Percentiles rank a stretch among this genome's conserved stretches.
Evolutionary conservation across 805 yeast species (phyloP).

Genomic region (Blastobotrys peoriensis): DNA sequence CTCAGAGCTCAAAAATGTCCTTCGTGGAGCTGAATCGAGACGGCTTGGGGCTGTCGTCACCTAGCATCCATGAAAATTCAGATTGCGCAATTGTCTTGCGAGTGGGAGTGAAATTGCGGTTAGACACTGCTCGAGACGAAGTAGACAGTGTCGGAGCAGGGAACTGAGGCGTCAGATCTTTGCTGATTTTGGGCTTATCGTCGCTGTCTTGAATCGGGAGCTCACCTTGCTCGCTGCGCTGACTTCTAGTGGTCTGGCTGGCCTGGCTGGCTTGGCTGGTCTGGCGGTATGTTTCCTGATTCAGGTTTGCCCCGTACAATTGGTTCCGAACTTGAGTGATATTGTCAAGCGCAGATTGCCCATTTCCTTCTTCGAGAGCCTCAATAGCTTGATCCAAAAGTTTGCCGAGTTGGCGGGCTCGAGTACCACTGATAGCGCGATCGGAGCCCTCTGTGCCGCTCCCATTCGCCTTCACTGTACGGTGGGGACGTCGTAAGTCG

Average conservation of each 20-base stretch:
- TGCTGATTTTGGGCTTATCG: neutral
- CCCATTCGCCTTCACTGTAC: constrained; percentile 5
- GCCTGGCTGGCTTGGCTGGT: neutral
- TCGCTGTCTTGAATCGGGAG: neutral
- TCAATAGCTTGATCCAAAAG: constrained; percentile 9
- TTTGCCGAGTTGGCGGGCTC: constrained; percentile 7
- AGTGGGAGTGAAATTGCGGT: constrained; percentile 12
- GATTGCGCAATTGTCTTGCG: constrained; percentile 22
- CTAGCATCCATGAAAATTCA: constrained; percentile 26
- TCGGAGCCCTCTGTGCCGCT: constrained; percentile 4
- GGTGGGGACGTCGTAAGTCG: constrained; percentile 6
- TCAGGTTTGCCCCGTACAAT: neutral
- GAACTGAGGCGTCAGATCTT: neutral
- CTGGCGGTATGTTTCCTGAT: neutral
- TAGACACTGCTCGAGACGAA: neutral
- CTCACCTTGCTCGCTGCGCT: neutral
- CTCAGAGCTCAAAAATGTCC: constrained; percentile 6
- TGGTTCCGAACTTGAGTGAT: neutral
- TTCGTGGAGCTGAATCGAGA: constrained; percentile 1
- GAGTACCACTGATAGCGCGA: constrained; percentile 1
- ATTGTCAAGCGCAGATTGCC: neutral
- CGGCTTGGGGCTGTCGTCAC: constrained; percentile 1
- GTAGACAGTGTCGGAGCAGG: constrained; percentile 2
- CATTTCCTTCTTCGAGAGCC: constrained; percentile 8
- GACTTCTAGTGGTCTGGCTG: neutral